Percentiles rank a stretch among this genome's conserved stretches.
Evolutionary conservation across 106 monocot genomes (phyloP).

Genomic region (Phalaenopsis aphrodite): DNA sequence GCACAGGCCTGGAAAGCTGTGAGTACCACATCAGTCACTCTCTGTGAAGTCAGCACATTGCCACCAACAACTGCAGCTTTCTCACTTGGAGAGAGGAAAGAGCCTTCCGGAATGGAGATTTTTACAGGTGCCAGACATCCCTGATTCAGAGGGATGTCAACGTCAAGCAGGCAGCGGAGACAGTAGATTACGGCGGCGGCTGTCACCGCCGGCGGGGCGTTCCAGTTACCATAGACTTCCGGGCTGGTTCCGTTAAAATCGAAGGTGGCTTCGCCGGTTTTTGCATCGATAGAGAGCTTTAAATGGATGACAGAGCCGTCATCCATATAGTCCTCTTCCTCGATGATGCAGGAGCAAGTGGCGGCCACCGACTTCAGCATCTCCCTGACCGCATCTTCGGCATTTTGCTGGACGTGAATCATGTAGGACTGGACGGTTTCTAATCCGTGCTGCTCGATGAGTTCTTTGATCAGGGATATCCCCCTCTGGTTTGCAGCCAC

Average conservation of each 20-base stretch:
- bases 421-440: slow-evolving; percentile 81
- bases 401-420: slow-evolving; percentile 79
- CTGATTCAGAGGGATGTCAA: slow-evolving; percentile 91
- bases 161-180: slow-evolving; percentile 70
- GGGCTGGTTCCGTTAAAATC: slow-evolving; percentile 76
- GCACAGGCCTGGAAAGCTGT: slow-evolving; percentile 92
- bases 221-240: slow-evolving; percentile 97
- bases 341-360: slow-evolving; percentile 29
- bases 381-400: slow-evolving; percentile 83
- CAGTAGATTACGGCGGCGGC: slow-evolving; percentile 89
- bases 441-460: slow-evolving; percentile 70
- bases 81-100: slow-evolving; percentile 85
- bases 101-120: slow-evolving; percentile 68
- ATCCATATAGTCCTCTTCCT: slow-evolving; percentile 96
- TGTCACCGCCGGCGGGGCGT: slow-evolving; percentile 86
- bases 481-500: slow-evolving; percentile 95
- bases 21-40: slow-evolving; percentile 76
- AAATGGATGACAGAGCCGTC: slow-evolving; percentile 79
- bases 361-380: slow-evolving; percentile 79
- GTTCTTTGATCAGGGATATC: slow-evolving; percentile 83
- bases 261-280: slow-evolving; percentile 70
- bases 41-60: slow-evolving; percentile 93
- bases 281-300: slow-evolving; percentile 58
- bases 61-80: slow-evolving; percentile 96
- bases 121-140: slow-evolving; percentile 85